Evolutionary conservation across 257 asterid species (phyloP).

Genomic region (Cinchona pubescens): DNA sequence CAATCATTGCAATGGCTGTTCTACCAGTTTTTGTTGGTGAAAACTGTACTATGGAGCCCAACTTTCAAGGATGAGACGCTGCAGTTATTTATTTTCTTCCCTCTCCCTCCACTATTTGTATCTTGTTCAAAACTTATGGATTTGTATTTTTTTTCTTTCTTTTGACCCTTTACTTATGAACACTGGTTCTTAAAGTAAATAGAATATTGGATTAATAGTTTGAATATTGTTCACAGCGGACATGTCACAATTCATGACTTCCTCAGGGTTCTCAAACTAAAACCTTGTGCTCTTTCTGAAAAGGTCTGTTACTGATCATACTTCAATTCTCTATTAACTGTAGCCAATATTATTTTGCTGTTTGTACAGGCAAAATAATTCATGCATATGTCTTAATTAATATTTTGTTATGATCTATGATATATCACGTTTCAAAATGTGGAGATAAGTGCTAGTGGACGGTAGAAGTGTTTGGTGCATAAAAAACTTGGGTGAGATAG

Average conservation of each 20-base stretch:
- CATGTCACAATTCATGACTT: conserved; percentile 64
- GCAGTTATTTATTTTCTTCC: background rate
- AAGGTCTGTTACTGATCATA: conserved; percentile 44
- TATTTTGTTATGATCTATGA: background rate
- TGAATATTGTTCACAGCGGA: conserved; percentile 52
- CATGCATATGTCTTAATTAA: background rate
- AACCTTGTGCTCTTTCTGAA: conserved; percentile 64
- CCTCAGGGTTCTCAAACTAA: conserved; percentile 64
- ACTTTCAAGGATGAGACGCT: background rate
- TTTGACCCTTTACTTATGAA: background rate
- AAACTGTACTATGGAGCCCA: no score
- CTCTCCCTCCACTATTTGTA: background rate
- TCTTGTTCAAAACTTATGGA: background rate
- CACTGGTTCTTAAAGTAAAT: background rate
- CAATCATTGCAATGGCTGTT: background rate
- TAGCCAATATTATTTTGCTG: background rate
- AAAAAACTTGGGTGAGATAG: background rate
- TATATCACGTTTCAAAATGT: background rate
- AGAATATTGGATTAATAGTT: conserved; percentile 2
- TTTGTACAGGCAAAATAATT: background rate
- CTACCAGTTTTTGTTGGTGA: background rate
- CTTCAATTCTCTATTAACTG: background rate
- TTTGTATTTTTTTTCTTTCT: no score
- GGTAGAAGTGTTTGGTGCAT: background rate
- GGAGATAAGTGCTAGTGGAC: background rate